Percentiles rank a stretch among this genome's conserved stretches.
Evolutionary conservation across 768 basidiomycete species (phyloP).

Genomic region (Phlebiopsis flavidoalba): DNA sequence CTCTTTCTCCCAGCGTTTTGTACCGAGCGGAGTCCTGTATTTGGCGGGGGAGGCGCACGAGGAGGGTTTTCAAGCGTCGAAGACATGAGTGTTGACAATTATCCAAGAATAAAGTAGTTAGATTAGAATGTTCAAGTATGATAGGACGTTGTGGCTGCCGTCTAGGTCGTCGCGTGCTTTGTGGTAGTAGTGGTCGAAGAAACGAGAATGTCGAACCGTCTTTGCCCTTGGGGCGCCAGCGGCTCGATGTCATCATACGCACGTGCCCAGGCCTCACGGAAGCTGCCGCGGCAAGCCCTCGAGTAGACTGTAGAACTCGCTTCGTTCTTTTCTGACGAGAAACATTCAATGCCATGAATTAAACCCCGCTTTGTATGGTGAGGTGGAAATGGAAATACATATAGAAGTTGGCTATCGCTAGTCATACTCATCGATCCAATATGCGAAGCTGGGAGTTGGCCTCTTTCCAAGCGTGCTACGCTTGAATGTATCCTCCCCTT

Average conservation of each 20-base stretch:
- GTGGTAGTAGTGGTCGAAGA: constrained; percentile 3
- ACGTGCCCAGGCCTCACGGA: neutral
- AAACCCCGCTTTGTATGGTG: too few relatives aligned
- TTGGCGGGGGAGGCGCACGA: constrained; percentile 66
- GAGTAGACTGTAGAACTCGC: too few relatives aligned
- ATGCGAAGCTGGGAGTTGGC: too few relatives aligned
- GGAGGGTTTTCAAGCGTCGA: constrained; percentile 47
- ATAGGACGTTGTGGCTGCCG: constrained; percentile 1
- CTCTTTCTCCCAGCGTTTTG: constrained; percentile 87
- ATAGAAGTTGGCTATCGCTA: too few relatives aligned
- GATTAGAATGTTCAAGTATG: neutral
- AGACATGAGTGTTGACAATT: constrained; percentile 5
- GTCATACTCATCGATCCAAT: too few relatives aligned
- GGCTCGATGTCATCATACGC: neutral
- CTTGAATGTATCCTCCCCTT: too few relatives aligned
- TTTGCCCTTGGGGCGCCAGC: neutral
- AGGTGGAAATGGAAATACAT: too few relatives aligned
- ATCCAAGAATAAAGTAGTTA: neutral
- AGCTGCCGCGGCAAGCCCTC: too few relatives aligned
- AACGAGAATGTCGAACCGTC: neutral
- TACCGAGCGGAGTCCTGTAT: constrained; percentile 66
- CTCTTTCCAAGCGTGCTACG: too few relatives aligned
- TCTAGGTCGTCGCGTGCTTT: constrained; percentile 10
- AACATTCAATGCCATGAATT: neutral
- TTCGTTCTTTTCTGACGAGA: neutral